Base-by-base conservation (phyloP, 225 moss, liverwort and hornwort species). In the Pleurozium schreberi region DNA sequence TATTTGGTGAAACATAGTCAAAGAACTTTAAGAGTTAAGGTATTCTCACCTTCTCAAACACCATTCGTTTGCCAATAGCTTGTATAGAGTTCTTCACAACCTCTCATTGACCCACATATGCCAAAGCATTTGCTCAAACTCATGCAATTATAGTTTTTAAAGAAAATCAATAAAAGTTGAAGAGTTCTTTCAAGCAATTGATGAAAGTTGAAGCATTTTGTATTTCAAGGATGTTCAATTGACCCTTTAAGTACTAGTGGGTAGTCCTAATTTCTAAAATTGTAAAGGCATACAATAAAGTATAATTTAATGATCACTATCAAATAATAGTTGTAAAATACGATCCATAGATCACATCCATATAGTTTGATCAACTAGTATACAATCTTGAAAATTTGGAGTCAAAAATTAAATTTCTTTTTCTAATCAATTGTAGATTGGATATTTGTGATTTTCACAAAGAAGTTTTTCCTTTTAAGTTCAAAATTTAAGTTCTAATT, bases 181-280 rank as follows among this genome's bases (percentile, higher is more conserved):
- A 70, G 9, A 42, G 9, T 25, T 70, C 8, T 42, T 70, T 70
- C 6, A 28, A 70, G 12, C 30, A 45, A 19, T 0, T 2, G 1
- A 75, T 33, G 11, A 31, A 1, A 31, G 3, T 50, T 12, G 1
- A 50, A 76, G 14, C 22, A 76, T 22, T 76, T 36, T 22, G 4
- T 36, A 36, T 9, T 52, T 22, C 5, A 8, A 52, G 0, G 9
- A 36, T 76, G 9, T 9, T 20, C 5, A 50, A 75, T 52, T 13
- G 33, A 49, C 2, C 20, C 3, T 2, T 31, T 7, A 45, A 27
- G 2, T 49, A 33, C 19, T 1, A 17, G 1, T 10, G 3, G 18
- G 2, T 30, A 74, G 25, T 30, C 0, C 0, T 0, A 3, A 74
- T 49, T 49, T 47, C 1, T 0, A 31, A 49, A 12, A 21, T 50